Evolutionary conservation across 139 green algal genomes (phyloP).

Genomic region (Edaphochlamys debaryana): DNA sequence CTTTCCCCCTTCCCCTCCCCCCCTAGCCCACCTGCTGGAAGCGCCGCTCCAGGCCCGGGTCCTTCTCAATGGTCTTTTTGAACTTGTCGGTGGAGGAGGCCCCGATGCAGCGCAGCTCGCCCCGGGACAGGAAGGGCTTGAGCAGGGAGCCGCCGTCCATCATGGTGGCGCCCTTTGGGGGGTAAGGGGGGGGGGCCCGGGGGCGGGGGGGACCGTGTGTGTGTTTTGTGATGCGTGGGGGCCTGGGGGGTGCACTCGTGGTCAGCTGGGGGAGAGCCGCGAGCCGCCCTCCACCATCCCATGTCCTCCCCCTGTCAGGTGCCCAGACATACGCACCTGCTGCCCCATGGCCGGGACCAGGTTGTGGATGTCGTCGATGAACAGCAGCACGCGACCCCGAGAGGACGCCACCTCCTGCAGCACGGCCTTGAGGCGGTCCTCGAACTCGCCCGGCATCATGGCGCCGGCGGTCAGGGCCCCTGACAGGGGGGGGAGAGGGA

Average conservation of each 20-base stretch:
- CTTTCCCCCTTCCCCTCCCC: background rate
- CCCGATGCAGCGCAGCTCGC: constrained; percentile 97
- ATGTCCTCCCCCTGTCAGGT: too few species aligned
- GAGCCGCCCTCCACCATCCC: too few species aligned
- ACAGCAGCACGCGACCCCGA: constrained; percentile 55
- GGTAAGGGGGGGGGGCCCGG: background rate
- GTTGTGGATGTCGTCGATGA: constrained; percentile 76
- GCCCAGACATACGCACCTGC: constrained; percentile 60
- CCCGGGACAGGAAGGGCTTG: constrained; percentile 94
- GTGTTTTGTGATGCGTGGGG: background rate
- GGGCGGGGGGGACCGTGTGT: background rate
- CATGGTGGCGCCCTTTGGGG: constrained; percentile 59
- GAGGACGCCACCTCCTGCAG: constrained; percentile 38
- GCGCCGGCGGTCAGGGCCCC: constrained; percentile 84
- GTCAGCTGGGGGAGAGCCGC: background rate
- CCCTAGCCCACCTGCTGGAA: constrained; percentile 81
- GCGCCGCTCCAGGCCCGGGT: constrained; percentile 94
- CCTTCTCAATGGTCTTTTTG: constrained; percentile 98
- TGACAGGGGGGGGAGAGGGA: background rate
- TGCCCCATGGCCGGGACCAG: constrained; percentile 58
- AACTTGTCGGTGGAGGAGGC: constrained; percentile 98
- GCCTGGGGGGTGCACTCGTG: background rate
- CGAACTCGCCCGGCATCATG: constrained; percentile 90
- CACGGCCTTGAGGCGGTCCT: constrained; percentile 96
- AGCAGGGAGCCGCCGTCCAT: constrained; percentile 89